These are phyloP conservation scores for Larix sibirica DNA, from an alignment of 83 land plant species.

Conservation along the genomic window DNA sequence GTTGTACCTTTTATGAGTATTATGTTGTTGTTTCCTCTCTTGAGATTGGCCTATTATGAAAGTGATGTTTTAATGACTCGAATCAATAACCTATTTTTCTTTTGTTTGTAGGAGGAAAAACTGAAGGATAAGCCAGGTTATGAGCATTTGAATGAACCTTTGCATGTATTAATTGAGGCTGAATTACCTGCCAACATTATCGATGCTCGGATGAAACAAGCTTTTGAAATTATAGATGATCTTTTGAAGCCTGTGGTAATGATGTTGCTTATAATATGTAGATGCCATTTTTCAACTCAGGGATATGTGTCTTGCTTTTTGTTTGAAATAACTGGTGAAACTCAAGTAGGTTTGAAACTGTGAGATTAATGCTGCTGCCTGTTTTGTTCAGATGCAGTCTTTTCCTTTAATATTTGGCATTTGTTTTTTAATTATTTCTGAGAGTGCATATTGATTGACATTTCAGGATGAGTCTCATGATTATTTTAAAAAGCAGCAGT, in stretches of 20 bases:
- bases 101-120: slow-evolving; percentile 72
- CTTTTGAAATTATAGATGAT: slow-evolving; percentile 73
- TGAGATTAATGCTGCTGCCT: slow-evolving; percentile 34
- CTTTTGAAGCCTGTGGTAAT: slow-evolving; percentile 83
- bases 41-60: background rate
- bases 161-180: slow-evolving; percentile 93
- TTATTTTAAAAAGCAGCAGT: slow-evolving; percentile 86
- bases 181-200: slow-evolving; percentile 80
- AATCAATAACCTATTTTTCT: background rate
- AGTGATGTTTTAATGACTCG: background rate
- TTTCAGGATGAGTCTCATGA: slow-evolving; percentile 89
- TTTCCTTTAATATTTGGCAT: background rate
- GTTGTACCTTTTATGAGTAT: background rate
- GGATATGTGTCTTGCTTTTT: slow-evolving; percentile 52
- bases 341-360: slow-evolving; percentile 64
- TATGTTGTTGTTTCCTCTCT: background rate
- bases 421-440: slow-evolving; percentile 7
- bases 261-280: background rate
- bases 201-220: slow-evolving; percentile 70
- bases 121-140: slow-evolving; percentile 95
- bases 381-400: background rate
- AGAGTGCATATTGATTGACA: background rate
- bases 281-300: background rate
- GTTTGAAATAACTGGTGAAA: slow-evolving; percentile 55
- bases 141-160: slow-evolving; percentile 92